Evolutionary conservation across 306 rosid genomes (phyloP), one percentile per base, ranked within the genome.

Genomic region (Mucuna pruriens): DNA sequence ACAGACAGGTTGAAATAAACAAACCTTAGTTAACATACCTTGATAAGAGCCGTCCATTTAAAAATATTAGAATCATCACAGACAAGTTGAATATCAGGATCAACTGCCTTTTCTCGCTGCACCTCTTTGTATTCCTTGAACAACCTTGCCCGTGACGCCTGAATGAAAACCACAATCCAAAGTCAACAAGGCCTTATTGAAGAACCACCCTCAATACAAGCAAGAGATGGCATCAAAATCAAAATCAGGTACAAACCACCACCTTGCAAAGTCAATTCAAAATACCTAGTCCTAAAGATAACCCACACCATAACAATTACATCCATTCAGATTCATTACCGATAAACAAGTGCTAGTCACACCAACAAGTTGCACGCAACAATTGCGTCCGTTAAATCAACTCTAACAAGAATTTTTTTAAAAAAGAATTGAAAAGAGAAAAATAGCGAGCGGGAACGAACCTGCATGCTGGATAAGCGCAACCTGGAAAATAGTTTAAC

Each of bases 91-190:
- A 96, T 93, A 88, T 96, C 99, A 6, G 98, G 97, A 89, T 96
- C 99, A 29, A 77, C 98, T 5, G 85, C 55, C 84, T 92, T 96
- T 88, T 92, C 97, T 45, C 98, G 84, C 74, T 96, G 99, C 58
- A 96, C 99, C 90, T 96, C 99, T 80, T 96, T 93, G 87, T 88
- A 93, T 86, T 96, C 99, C 88, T 96, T 96, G 88, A 96, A 92
- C 39, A 92, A 83, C 89, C 99, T 92, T 39, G 99, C 99, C 51
- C 97, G 85, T 34, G 98, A 96, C 46, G 98, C 97, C 99, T 93
- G 77, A 48, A 15, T 12, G 36, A 15, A 77, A 45, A 48, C 26
- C 71, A 69, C 36, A 68, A n/a, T 22, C 7, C 64, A 34, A 1
- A 52, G 2, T 45, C 77, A 76, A 34, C 9, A 22, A 17, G 22